Evolutionary conservation across 1,284 basidiomycete species (phyloP), one percentile per base, ranked within the genome.

Genomic region (Rhodotorula sp.): DNA sequence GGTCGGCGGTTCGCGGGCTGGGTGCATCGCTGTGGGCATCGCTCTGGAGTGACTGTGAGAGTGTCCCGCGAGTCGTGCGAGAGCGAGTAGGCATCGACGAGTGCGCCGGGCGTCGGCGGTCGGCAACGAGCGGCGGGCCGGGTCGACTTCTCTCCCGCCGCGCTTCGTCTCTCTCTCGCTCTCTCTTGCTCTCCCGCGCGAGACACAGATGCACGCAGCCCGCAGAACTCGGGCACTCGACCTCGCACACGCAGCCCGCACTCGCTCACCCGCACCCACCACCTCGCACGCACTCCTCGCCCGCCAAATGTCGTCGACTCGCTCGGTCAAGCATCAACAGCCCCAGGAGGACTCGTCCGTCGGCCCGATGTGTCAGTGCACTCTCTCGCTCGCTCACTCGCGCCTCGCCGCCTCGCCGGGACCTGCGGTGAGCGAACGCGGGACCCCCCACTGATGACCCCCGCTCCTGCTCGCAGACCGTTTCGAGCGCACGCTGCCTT

Each of bases 401-500:
- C 24, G 8, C n/a, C 24, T 13, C 34, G 5, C 2, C 6, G 11
- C 59, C 10, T 20, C 34, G 34, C 37, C 7, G 55, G 30, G 44
- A 24, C n/a, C 7, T 16, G 10, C 4, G 0, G 55, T 15, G n/a
- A 26, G 15, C 55, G 37, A 18, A 13, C 7, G 9, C 37, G 22
- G 20, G 28, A n/a, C 10, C 44, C 61, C 61, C 30, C 61, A 26
- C 61, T 54, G 61, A 62, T 30, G 40, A 7, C 28, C 48, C 48
- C 48, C 31, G 20, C 53, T 11, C 24, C 22, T 11, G 26, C 15
- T 9, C 28, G 16, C 66, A 75, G 73, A 67, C 68, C 73, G 73
- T 24, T 73, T 75, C 62, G 72, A 96, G 77, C 83, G 86, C 10
- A 88, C 88, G 6, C 83, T 97, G 2, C 94, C 94, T 2, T 84